These are phyloP conservation scores for Epichloe gansuensis DNA, from an alignment of 2,329 filamentous ascomycete species.

Conservation along the genomic window DNA sequence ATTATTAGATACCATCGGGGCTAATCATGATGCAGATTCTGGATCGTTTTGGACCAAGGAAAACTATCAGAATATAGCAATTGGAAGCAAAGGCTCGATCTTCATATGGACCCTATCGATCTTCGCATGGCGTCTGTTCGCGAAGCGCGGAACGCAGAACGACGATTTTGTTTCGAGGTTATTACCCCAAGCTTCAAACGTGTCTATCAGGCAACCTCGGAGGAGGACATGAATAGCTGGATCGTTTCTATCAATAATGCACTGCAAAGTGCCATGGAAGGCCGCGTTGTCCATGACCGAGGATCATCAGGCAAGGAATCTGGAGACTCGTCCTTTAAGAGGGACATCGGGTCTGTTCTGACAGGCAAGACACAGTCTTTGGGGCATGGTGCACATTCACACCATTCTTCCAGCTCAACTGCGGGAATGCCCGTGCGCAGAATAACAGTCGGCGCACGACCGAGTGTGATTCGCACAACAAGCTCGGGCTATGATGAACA, in stretches of 20 bases:
- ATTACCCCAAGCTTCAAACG: constrained; percentile 94
- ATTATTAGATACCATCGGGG: neutral
- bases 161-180: constrained; percentile 95
- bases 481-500: constrained; percentile 70
- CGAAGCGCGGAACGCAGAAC: constrained; percentile 86
- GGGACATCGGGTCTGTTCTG: constrained; percentile 84
- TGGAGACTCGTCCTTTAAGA: constrained; percentile 49
- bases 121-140: constrained; percentile 92
- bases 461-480: constrained; percentile 54
- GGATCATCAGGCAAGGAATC: constrained; percentile 25
- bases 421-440: constrained; percentile 59
- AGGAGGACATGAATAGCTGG: constrained; percentile 97
- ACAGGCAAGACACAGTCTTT: constrained; percentile 81
- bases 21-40: constrained; percentile 53
- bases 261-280: constrained; percentile 87
- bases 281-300: constrained; percentile 48
- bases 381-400: constrained; percentile 38
- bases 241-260: constrained; percentile 95
- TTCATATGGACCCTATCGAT: constrained; percentile 97
- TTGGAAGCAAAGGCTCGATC: constrained; percentile 93
- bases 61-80: constrained; percentile 97
- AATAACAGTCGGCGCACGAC: constrained; percentile 83
- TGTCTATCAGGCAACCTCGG: constrained; percentile 93
- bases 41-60: constrained; percentile 95
- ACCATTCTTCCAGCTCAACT: constrained; percentile 32